Base-by-base conservation (phyloP, 2,329 filamentous ascomycete genomes). In the Aspergillus quadricinctus region DNA sequence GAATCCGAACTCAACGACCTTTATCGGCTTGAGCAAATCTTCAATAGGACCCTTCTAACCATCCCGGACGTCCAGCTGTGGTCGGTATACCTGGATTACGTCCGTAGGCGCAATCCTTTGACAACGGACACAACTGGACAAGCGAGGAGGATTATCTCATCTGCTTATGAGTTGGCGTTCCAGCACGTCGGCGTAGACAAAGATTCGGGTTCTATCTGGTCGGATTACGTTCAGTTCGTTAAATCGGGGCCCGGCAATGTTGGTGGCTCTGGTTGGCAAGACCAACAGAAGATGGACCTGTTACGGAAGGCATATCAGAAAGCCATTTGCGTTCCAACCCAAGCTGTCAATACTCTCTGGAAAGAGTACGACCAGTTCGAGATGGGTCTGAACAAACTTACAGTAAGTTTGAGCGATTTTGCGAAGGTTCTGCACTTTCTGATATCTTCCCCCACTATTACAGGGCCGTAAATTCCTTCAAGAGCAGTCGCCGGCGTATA, bases 341-440 rank as follows among this genome's bases (percentile, higher is more conserved):
- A 88, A 54, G 88, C 88, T 31, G 85, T 96, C 50, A 90, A 93
- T 67, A 83, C 83, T 52, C 78, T 99, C 14, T 99, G 94, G 95
- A 96, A 95, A 72, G 93, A 99, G 69, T 99, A 99, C 69, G 92
- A 97, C 71, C 87, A 90, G 64, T 99, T 99, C 69, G 94, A 99
- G 75, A 92, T 94, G 84, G 85, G 88, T 5, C 76, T 97, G 57
- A 97, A 97, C 78, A 97, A 96, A 74, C 84, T 91, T 63, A 95
- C 92, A 45, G 90, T 92, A 81, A 57, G 49, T 54, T 41, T 31
- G 19, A 48, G 29, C 40, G 25, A n/a, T 21, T 10, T 49, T 9
- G 21, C 11, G 45, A 21, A 6, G 52, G 17, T 11, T 14, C 11
- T 35, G 37, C 5, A 52, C 19, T 8, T 21, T 29, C 61, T 65